Evolutionary conservation across 139 green algal species (phyloP).

Genomic region (Chlorella vulgaris): DNA sequence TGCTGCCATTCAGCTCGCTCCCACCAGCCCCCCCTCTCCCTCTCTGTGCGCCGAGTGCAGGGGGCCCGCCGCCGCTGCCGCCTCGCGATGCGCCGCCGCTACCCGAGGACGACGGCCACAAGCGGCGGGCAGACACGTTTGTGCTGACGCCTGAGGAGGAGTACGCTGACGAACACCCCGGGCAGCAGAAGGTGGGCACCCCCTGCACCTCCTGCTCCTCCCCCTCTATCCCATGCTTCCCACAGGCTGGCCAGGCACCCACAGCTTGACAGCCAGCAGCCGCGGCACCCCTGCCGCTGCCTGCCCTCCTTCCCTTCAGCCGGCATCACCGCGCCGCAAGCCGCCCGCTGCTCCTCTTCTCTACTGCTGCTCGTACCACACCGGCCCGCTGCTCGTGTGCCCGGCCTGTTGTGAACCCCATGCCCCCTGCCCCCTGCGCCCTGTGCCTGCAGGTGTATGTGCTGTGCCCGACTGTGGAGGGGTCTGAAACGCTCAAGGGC

Average conservation of each 20-base stretch:
- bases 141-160: conserved; percentile 82
- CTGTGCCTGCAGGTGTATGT: conserved; percentile 55
- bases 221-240: too few relatives aligned
- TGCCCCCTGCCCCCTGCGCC: background rate
- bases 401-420: background rate
- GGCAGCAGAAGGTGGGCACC: conserved; percentile 48
- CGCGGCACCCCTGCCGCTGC: too few relatives aligned
- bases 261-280: too few relatives aligned
- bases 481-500: conserved; percentile 73
- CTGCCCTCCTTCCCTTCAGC: background rate
- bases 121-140: conserved; percentile 60
- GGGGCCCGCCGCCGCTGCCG: conserved; percentile 16
- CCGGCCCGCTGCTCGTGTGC: too few relatives aligned
- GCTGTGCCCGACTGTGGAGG: conserved; percentile 70
- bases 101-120: conserved; percentile 63
- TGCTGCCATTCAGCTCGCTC: too few relatives aligned
- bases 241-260: too few relatives aligned
- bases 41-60: background rate
- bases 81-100: conserved; percentile 33
- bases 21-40: too few relatives aligned
- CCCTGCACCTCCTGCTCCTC: too few relatives aligned
- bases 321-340: too few relatives aligned
- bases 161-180: conserved; percentile 67
- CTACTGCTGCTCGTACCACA: too few relatives aligned
- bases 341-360: too few relatives aligned